These are phyloP conservation scores for Boletus rubroflammeus DNA, from an alignment of 768 basidiomycete species.

Conservation along the genomic window DNA sequence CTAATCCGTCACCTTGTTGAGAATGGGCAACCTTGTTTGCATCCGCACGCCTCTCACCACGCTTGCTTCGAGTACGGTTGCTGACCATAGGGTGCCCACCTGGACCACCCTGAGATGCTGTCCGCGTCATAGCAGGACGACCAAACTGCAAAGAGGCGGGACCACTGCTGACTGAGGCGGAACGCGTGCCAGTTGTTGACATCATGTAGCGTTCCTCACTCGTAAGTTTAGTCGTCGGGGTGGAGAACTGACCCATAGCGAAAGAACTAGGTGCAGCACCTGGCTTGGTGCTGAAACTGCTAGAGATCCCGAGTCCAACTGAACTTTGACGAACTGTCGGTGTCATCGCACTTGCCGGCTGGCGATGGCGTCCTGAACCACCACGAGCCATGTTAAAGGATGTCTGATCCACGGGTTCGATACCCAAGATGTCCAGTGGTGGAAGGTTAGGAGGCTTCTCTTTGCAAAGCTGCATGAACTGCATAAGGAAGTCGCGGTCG, in stretches of 20 bases:
- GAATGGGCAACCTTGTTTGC: conserved; percentile 40
- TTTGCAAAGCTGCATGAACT: conserved; percentile 93
- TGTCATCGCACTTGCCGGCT: conserved; percentile 41
- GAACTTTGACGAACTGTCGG: conserved; percentile 46
- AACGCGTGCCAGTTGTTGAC: conserved; percentile 43
- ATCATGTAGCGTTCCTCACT: conserved; percentile 66
- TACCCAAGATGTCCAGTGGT: conserved; percentile 84
- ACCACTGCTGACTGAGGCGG: conserved; percentile 53
- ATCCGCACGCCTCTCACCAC: conserved; percentile 75
- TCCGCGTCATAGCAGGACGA: conserved; percentile 65
- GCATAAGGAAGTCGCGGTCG: conserved; percentile 94
- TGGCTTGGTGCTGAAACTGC: conserved; percentile 31
- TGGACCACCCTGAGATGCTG: conserved; percentile 61
- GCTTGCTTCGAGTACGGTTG: conserved; percentile 73
- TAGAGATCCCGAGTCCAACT: conserved; percentile 42
- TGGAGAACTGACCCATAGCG: conserved; percentile 69
- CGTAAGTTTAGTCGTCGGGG: conserved; percentile 51
- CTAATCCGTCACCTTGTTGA: conserved; percentile 38
- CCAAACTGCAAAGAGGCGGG: conserved; percentile 47
- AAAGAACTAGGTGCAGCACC: conserved; percentile 29
- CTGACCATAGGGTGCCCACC: conserved; percentile 46
- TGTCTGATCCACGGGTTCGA: conserved; percentile 69
- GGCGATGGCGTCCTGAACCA: conserved; percentile 60
- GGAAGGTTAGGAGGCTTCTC: conserved; percentile 93
- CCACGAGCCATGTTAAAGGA: conserved; percentile 52